A percentile compares a stretch with the other conserved stretches of the same genome.
Conservation (phyloP, 2,329 filamentous ascomycete genomes). For the Leptosphaerulina australis region DNA sequence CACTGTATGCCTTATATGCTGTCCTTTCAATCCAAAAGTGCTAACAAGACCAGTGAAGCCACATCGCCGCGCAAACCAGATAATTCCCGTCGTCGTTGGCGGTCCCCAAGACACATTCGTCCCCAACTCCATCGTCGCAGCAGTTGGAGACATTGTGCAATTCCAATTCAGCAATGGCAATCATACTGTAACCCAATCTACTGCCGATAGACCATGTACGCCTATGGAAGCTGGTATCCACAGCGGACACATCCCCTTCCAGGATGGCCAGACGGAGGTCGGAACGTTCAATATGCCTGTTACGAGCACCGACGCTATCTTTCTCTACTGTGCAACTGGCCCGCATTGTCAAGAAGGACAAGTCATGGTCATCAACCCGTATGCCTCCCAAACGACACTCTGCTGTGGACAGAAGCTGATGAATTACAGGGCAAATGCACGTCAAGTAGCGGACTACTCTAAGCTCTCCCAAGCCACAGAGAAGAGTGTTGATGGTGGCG, state of each 20-base stretch:
- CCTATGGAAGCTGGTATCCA: conserved; percentile 38
- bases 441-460: conserved; percentile 37
- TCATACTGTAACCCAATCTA: conserved; percentile 41
- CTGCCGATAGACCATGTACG: conserved; percentile 32
- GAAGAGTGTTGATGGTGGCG: conserved; percentile 31
- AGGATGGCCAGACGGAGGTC: conserved; percentile 37
- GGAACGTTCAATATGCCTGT: conserved; percentile 43
- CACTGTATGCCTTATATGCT: no score
- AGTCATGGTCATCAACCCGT: conserved; percentile 39
- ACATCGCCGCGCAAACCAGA: conserved; percentile 29
- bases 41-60: conserved; percentile 22
- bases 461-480: conserved; percentile 33
- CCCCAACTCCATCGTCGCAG: conserved; percentile 36
- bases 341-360: conserved; percentile 41
- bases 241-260: conserved; percentile 40
- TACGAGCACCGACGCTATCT: conserved; percentile 37
- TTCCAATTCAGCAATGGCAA: conserved; percentile 44
- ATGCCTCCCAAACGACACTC: no score
- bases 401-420: no score
- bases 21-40: background rate
- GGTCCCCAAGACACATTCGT: conserved; percentile 39
- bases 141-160: conserved; percentile 39
- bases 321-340: conserved; percentile 41
- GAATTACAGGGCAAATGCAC: conserved; percentile 20
- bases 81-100: conserved; percentile 41